A percentile compares a stretch with the other conserved stretches of the same genome.
Evolutionary conservation across 192 early-diverging fungal genomes (phyloP).

Genomic region (Rhizophagus prolifer): DNA sequence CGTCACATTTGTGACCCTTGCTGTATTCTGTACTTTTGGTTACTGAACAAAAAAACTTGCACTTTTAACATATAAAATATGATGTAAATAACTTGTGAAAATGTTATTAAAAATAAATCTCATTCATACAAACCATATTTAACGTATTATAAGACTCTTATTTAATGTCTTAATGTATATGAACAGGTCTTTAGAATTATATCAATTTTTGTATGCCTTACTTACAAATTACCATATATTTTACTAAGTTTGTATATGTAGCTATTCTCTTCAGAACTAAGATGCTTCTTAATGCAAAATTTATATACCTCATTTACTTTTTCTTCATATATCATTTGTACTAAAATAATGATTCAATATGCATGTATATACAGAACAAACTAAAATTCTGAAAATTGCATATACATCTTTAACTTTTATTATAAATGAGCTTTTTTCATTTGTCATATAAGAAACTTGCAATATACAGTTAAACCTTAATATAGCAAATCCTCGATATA

Average conservation of each 20-base stretch:
- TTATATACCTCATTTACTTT: conserved; percentile 18
- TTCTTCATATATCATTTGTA: conserved; percentile 18
- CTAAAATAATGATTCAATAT: conserved; percentile 26
- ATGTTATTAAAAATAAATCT: conserved; percentile 9
- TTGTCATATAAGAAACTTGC: conserved; percentile 18
- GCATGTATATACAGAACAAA: conserved; percentile 14
- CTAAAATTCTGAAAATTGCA: conserved; percentile 1
- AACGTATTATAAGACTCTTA: conserved; percentile 1
- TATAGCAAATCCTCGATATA: no score
- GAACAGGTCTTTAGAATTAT: no score
- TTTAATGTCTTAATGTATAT: no score
- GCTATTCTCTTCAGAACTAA: conserved; percentile 27
- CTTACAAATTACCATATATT: conserved; percentile 31
- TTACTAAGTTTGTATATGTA: conserved; percentile 26
- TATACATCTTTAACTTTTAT: not conserved
- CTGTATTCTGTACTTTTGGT: conserved; percentile 17
- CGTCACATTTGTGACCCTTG: conserved; percentile 29
- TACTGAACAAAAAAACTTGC: conserved; percentile 27
- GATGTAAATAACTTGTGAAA: conserved; percentile 17
- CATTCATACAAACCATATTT: conserved; percentile 32
- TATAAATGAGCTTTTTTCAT: conserved; percentile 20
- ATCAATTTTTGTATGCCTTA: no score
- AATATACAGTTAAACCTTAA: no score
- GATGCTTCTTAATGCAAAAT: conserved; percentile 20
- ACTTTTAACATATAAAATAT: not conserved